phyloP scores from a whole-genome alignment of 1,284 basidiomycete species.

The Entoloma clypeatum region DNA sequence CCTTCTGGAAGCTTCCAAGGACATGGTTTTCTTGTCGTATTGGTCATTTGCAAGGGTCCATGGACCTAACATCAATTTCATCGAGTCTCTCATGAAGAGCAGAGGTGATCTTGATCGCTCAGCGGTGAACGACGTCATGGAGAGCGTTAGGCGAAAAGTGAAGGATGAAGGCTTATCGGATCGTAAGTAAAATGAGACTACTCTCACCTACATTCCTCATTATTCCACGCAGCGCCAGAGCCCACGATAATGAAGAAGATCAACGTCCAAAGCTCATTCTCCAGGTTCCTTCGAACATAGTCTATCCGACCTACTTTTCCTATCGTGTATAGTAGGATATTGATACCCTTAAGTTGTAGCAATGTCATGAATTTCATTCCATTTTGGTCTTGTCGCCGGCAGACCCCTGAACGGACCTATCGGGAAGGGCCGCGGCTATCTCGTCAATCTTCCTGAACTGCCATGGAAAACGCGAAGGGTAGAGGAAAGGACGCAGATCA shows the following conservation, averaged over 20 bases:
- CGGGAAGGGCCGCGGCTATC: constrained; percentile 69
- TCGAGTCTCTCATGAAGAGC: constrained; percentile 86
- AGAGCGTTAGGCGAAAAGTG: constrained; percentile 88
- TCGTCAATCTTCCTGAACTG: constrained; percentile 96
- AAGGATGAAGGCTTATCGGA: constrained; percentile 82
- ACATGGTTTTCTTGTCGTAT: constrained; percentile 92
- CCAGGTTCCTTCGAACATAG: constrained; percentile 55
- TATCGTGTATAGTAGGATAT: too few species aligned
- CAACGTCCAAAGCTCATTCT: constrained; percentile 69
- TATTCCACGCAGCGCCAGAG: constrained; percentile 54
- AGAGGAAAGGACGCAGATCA: constrained; percentile 94
- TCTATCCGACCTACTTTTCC: constrained; percentile 3
- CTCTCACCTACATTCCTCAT: constrained; percentile 10
- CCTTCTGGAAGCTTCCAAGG: constrained; percentile 86
- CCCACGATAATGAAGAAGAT: constrained; percentile 87
- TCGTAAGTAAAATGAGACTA: constrained; percentile 53
- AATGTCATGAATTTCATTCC: constrained; percentile 22
- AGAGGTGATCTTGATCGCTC: constrained; percentile 89
- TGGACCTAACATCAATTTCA: constrained; percentile 89
- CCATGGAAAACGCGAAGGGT: constrained; percentile 91
- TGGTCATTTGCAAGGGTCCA: constrained; percentile 96
- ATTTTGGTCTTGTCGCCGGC: constrained; percentile 32
- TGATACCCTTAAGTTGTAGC: constrained; percentile 11
- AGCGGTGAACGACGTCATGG: constrained; percentile 90
- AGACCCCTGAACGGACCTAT: constrained; percentile 48